Base-by-base conservation (phyloP, 441 rosid species). In the Gossypium gossypioides region DNA sequence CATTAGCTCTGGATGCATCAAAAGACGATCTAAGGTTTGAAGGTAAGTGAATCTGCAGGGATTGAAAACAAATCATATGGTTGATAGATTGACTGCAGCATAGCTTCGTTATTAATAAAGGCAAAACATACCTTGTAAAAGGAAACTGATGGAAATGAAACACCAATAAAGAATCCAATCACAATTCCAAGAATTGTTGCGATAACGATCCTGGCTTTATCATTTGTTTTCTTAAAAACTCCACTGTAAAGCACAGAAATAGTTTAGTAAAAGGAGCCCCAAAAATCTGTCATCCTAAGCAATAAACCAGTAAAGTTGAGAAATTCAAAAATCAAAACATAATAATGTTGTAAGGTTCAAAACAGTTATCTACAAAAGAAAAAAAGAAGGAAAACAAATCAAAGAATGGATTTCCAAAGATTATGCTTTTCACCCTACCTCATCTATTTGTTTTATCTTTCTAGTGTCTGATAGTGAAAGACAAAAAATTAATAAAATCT, bases 121-220 rank as follows among this genome's bases (percentile, higher is more conserved):
- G 68, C 22, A 32, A 77, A 7, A 61, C 74, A 29, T 79, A 90
- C 99, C 97, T 84, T 88, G 58, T 71, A 72, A 59, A 85, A 71
- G 50, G 90, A 88, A 80, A 80, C 70, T 7, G 89, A 72, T 0
- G 93, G 97, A 81, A 89, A 86, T 9, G 96, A 86, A 68, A 82
- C 70, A 32, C 99, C 99, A 56, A 89, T 54, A 63, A 90, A 84
- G 81, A 86, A 83, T 15, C 99, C 97, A 82, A 90, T 83, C 13
- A 81, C 78, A 60, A 89, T 74, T 68, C 94, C 97, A 57, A 92
- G 5, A 63, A 94, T 80, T 13, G 88, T 80, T 22, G 89, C 80
- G 10, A 92, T 29, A 13, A 90, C 73, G 66, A 85, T 58, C 77
- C 86, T 84, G 62, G 86, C 82, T 71, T 79, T 72, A 42, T 84